Percentiles rank a stretch among this genome's conserved stretches.
Conservation (phyloP, 2,329 filamentous ascomycete species). For the Alternaria brassicae region DNA sequence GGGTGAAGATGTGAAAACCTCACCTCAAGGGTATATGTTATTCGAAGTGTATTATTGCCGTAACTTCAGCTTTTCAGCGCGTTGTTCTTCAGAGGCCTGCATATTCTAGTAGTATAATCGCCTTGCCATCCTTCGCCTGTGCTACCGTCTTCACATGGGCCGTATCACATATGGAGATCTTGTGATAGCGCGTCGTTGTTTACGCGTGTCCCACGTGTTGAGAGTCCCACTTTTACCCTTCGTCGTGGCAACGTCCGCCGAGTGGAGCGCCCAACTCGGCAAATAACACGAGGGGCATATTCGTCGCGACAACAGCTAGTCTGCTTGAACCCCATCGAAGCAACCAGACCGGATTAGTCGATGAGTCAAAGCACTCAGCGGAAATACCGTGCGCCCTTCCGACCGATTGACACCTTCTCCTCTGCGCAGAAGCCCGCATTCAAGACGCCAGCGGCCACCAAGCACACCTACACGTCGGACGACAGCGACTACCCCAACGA, state of each 20-base stretch:
- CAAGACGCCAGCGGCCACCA: slow-evolving; percentile 12
- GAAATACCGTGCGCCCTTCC: slow-evolving; percentile 43
- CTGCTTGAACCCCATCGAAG: neutral
- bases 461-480: slow-evolving; percentile 7
- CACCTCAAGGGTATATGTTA: too few relatives aligned
- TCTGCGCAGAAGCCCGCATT: slow-evolving; percentile 44
- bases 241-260: slow-evolving; percentile 15
- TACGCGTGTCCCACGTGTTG: slow-evolving; percentile 14
- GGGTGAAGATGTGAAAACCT: slow-evolving; percentile 2
- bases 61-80: neutral
- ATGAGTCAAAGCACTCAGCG: slow-evolving; percentile 37
- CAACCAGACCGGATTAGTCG: slow-evolving; percentile 1
- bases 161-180: slow-evolving; percentile 4
- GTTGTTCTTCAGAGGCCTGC: too few relatives aligned
- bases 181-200: slow-evolving; percentile 15
- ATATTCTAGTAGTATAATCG: too few relatives aligned
- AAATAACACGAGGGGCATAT: slow-evolving; percentile 14
- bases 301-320: neutral
- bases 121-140: neutral
- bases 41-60: neutral
- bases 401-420: slow-evolving; percentile 44
- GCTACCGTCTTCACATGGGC: too few relatives aligned
- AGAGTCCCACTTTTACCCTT: slow-evolving; percentile 3
- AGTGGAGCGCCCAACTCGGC: slow-evolving; percentile 6
- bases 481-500: slow-evolving; percentile 13